Evolutionary conservation across 192 early-diverging fungal genomes (phyloP), one percentile per base, ranked within the genome.

Genomic region (Coemansia biformis): DNA sequence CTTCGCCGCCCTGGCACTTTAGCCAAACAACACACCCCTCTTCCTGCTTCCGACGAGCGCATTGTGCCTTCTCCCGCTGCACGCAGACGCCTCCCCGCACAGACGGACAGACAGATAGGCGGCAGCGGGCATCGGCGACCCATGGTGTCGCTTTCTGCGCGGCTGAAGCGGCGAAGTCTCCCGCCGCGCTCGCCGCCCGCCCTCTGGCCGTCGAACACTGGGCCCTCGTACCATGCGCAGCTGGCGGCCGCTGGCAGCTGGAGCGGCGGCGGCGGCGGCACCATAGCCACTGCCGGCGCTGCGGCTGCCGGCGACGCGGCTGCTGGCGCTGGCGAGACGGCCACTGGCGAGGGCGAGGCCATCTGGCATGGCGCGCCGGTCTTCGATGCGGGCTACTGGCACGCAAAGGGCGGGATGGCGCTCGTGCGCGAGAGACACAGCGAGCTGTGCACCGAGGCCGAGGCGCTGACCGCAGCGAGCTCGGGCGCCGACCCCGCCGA

Each of bases 311-410:
- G 17, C n/a, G 38, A 33, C 10, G 24, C 18, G 15, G 19, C 26
- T 9, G 18, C 18, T 18, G 19, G 29, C n/a, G 16, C 16, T 8
- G 48, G 52, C 19, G 62, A 52, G 12, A n/a, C 32, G 17, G 16
- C 43, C 12, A 28, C 33, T 19, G 33, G 35, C n/a, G 35, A 18
- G 3, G 45, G 50, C 21, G 62, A 61, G 14, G 14, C 24, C 4
- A 19, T 46, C 42, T 66, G 62, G 63, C 47, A 59, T 31, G 69
- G 69, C 36, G 48, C 62, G 11, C 69, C 69, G 4, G 54, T 73
- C 32, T 73, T 73, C 38, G 69, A 73, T 26, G 61, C 61, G 0
- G 43, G 49, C 8, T 37, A 58, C 38, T 73, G 69, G 69, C 30
- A 61, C 33, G 22, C 39, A 21, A 57, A 65, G 42, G 69, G 69